Evolutionary conservation across 1,284 basidiomycete genomes (phyloP), one percentile per base, ranked within the genome.

Genomic region (Laetiporus sulphureus): DNA sequence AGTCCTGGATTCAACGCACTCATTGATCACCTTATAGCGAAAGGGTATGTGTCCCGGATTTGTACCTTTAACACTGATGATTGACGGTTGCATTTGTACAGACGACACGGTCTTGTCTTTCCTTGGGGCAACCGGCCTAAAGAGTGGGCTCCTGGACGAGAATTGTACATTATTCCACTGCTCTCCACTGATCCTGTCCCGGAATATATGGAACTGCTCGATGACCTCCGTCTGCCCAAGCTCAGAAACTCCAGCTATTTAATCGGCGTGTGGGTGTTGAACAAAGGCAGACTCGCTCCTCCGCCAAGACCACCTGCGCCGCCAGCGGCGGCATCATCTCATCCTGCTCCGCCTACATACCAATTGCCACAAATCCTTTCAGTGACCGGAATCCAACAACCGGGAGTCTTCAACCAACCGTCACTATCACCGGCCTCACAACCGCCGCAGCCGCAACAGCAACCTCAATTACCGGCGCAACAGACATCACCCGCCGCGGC

Each of bases 81-180:
- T 24, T 32, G 19, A 20, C 32, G 41, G 35, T 44, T 33, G 41
- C 35, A 8, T 13, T 43, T 42, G 34, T 53, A 13, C 59, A 92
- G 90, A 44, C 90, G 91, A 18, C 87, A 93, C 61, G 91, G 84
- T 7, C 71, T 93, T 11, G 77, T 89, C 27, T 89, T 90, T 49
- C 91, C 91, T 10, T 92, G 90, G 82, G 85, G 84, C 4, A 69
- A 67, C 40, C 72, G 72, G 23, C 79, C 79, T 6, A 80, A 83
- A 48, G 85, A 90, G 5, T 64, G 77, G 48, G 74, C 78, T 46
- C 84, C 83, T 15, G 88, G 91, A 22, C 83, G 84, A 49, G 93
- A 97, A 59, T 64, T 95, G 24, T 97, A 97, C 56, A 75, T 95
- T 45, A 75, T 95, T 16, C 93, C 93, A 1, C 63, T 96, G 5